These are phyloP conservation scores for Termitomyces sp. DNA, from an alignment of 1,284 basidiomycete genomes.

Conservation along the genomic window DNA sequence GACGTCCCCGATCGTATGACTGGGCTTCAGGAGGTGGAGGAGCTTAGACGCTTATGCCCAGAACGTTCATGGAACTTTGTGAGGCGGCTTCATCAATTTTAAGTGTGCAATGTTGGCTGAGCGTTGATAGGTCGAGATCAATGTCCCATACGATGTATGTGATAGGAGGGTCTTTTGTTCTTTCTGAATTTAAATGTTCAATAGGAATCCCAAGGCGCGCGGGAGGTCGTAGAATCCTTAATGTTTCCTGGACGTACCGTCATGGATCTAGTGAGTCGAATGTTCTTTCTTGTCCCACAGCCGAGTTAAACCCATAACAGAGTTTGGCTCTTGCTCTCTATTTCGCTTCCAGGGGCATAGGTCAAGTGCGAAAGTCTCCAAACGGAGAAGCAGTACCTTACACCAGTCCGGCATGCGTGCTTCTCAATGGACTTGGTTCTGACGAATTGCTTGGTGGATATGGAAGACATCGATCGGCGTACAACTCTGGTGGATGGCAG, in stretches of 20 bases:
- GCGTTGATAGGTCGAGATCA: conserved; percentile 63
- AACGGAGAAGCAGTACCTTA: conserved; percentile 47
- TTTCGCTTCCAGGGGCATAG: conserved; percentile 83
- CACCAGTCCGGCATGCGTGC: conserved; percentile 71
- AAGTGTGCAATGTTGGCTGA: not conserved
- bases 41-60: conserved; percentile 70
- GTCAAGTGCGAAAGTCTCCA: conserved; percentile 41
- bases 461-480: conserved; percentile 82
- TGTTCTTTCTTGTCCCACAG: not conserved
- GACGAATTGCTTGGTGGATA: conserved; percentile 97
- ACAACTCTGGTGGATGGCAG: conserved; percentile 60
- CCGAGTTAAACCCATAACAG: conserved; percentile 33
- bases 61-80: conserved; percentile 87
- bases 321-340: conserved; percentile 89
- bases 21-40: conserved; percentile 72
- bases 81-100: conserved; percentile 21
- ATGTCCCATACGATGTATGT: conserved; percentile 77
- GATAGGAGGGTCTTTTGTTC: conserved; percentile 3
- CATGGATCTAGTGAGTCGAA: conserved; percentile 81
- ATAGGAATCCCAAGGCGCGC: conserved; percentile 63
- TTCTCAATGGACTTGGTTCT: conserved; percentile 90
- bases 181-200: conserved; percentile 1
- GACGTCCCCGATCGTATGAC: conserved; percentile 86
- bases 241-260: conserved; percentile 84
- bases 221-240: conserved; percentile 57